These are phyloP conservation scores for Fusarium cyanostomum DNA, from an alignment of 2,329 filamentous ascomycete species.

Conservation along the genomic window DNA sequence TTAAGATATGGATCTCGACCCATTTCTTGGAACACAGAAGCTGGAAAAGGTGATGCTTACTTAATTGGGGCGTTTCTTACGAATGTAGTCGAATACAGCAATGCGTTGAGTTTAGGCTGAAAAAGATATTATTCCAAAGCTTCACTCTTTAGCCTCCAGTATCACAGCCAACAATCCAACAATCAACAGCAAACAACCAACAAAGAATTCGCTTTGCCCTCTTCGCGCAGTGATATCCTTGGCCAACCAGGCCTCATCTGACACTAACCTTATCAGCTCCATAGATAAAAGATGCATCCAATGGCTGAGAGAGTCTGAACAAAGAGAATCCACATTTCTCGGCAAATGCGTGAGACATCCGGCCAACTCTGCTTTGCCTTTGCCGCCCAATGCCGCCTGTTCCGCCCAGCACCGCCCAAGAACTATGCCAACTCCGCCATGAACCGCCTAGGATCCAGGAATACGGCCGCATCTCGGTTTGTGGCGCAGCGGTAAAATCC, in stretches of 20 bases:
- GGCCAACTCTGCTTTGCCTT: neutral
- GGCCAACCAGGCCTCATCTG: too few relatives aligned
- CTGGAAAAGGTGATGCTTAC: neutral
- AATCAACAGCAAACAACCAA: neutral
- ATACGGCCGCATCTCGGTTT: too few relatives aligned
- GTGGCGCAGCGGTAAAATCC: too few relatives aligned
- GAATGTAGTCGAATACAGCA: too few relatives aligned
- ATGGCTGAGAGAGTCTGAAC: neutral
- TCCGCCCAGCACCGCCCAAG: slow-evolving; percentile 19
- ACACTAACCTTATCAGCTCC: too few relatives aligned
- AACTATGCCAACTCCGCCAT: slow-evolving; percentile 9
- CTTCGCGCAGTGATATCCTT: neutral
- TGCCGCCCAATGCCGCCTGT: slow-evolving; percentile 23
- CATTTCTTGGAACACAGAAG: neutral
- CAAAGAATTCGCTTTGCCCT: neutral
- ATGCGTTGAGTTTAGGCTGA: neutral
- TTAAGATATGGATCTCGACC: neutral
- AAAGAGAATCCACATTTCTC: neutral
- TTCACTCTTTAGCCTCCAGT: neutral
- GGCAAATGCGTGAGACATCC: neutral
- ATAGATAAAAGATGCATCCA: slow-evolving; percentile 1
- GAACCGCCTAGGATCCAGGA: slow-evolving; percentile 2
- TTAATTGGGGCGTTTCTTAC: too few relatives aligned
- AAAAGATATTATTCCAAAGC: neutral
- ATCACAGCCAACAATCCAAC: neutral